Base-by-base conservation (phyloP, 2,329 filamentous ascomycete species). In the Scopulariopsis brevicaulis region DNA sequence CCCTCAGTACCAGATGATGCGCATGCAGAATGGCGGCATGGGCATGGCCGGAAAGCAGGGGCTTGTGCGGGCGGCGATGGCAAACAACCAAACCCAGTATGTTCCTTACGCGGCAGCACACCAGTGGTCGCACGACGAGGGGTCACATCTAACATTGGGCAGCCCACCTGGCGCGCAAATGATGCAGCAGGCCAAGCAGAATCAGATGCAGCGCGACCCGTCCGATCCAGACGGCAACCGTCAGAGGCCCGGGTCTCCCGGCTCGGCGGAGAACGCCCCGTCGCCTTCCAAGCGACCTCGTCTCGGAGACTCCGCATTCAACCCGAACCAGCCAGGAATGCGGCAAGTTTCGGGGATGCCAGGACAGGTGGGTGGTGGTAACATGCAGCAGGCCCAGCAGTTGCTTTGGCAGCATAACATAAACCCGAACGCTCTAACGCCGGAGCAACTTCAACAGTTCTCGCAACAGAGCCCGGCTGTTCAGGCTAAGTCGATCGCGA, bases 261-360 rank as follows among this genome's bases (percentile, higher is more conserved):
- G 85, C 55, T 86, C 87, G 43, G 86, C 85, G 58, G 92, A 96
- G 57, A 94, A 94, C 66, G 91, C 90, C 28, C 90, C 91, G 4
- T 97, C 93, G 35, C 93, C 93, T 1, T 93, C 89, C 62, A 97
- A 97, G 76, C 83, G 92, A 66, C 89, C 86, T 59, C 88, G 92
- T 59, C 81, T 96, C 60, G 85, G 86, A 66, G 82, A 83, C 65
- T 79, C 79, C 37, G 79, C 80, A 11, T 90, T 90, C 72, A 89
- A 89, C 68, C 84, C 85, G 62, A 85, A 85, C 67, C 87, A 86
- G 65, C 74, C 74, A 59, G 77, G 73, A 62, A 87, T 92, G 81
- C 87, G 83, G 69, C 86, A 85, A 58, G 77, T 71, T 63, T 85
- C 85, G 69, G 85, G 79, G 68, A 89, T 93, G 79, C 85, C 83